These are phyloP conservation scores for Triangularia verruculosa DNA, from an alignment of 2,329 filamentous ascomycete species.

Conservation along the genomic window DNA sequence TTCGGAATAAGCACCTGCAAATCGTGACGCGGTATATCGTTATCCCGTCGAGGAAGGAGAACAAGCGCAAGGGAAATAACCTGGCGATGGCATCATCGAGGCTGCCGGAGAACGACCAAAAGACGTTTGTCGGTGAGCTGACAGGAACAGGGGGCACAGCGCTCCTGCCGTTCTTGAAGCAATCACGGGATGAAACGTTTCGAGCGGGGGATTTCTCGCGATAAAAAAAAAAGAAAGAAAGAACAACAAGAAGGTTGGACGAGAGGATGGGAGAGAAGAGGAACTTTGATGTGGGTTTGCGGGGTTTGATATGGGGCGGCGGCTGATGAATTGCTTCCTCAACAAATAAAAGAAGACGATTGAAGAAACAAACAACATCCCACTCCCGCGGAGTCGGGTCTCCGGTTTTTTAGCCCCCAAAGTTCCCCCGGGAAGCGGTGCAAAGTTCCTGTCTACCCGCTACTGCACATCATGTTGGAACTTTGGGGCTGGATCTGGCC, in stretches of 20 bases:
- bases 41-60: conserved; percentile 57
- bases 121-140: conserved; percentile 43
- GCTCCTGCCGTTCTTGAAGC: conserved; percentile 84
- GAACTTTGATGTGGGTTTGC: not conserved
- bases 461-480: not conserved
- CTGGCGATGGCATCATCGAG: conserved; percentile 44
- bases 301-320: not conserved
- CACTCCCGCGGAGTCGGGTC: not conserved
- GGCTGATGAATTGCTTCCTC: not conserved
- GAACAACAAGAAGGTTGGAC: no score
- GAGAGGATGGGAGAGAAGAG: no score
- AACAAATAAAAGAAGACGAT: not conserved
- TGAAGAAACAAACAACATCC: not conserved
- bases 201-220: conserved; percentile 33
- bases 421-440: not conserved
- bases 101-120: not conserved
- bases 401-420: not conserved
- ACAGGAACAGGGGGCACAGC: conserved; percentile 85
- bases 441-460: not conserved
- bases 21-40: conserved; percentile 91
- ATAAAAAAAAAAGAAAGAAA: no score
- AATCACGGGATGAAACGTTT: conserved; percentile 78
- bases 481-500: not conserved
- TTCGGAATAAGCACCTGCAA: conserved; percentile 83
- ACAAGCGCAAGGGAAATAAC: conserved; percentile 34